Percentiles rank a stretch among this genome's conserved stretches.
Evolutionary conservation across 345 rosid species (phyloP).

Genomic region (Gossypium thurberi): DNA sequence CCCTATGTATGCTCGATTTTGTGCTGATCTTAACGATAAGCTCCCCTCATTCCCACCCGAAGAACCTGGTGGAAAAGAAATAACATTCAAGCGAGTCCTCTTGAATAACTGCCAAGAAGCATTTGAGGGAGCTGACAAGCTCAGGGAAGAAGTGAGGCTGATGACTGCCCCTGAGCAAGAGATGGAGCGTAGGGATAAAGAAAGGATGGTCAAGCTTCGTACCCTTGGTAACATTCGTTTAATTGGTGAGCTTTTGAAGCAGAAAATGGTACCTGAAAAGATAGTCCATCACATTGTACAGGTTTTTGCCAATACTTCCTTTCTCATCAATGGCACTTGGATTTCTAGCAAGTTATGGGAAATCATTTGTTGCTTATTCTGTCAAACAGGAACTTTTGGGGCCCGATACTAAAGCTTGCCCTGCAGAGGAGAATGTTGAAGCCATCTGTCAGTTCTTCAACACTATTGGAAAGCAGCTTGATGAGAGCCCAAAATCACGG

Average conservation of each 20-base stretch:
- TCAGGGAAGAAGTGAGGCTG: constrained; percentile 69
- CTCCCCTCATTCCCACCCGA: constrained; percentile 85
- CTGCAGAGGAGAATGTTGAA: constrained; percentile 86
- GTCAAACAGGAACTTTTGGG: constrained; percentile 77
- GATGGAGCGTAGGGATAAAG: constrained; percentile 76
- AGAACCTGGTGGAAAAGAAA: constrained; percentile 72
- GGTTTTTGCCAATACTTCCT: constrained; percentile 29
- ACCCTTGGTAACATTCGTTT: constrained; percentile 88
- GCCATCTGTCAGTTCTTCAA: constrained; percentile 78
- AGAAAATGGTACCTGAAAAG: constrained; percentile 88
- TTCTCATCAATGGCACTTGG: neutral
- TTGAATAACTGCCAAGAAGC: constrained; percentile 87
- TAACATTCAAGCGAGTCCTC: constrained; percentile 81
- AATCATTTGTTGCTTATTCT: neutral
- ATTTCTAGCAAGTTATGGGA: neutral
- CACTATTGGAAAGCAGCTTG: constrained; percentile 78
- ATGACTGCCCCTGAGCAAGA: constrained; percentile 78
- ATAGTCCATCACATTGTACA: constrained; percentile 85
- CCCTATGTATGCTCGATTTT: constrained; percentile 81
- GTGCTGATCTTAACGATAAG: constrained; percentile 68
- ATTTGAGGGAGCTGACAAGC: constrained; percentile 77
- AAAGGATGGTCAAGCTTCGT: constrained; percentile 66
- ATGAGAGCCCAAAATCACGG: constrained; percentile 58
- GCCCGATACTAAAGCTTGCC: constrained; percentile 47
- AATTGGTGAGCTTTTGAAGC: constrained; percentile 93